phyloP scores from a whole-genome alignment of 176 grass and related monocot species.

The Raddia distichophylla region DNA sequence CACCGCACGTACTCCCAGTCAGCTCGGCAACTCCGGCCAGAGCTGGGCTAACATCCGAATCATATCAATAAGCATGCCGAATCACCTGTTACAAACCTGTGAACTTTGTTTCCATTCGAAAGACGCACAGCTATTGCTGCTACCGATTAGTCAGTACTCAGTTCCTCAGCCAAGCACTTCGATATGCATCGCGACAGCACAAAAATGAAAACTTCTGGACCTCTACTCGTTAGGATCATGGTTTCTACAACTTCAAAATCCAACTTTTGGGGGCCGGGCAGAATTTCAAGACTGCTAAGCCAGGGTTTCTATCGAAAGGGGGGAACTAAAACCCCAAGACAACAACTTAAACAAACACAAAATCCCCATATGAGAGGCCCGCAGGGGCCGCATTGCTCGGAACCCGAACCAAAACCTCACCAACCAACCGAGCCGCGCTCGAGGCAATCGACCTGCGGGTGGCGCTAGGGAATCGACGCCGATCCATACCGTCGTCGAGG shows the following conservation, averaged over 20 bases:
- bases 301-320: neutral
- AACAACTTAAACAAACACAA: neutral
- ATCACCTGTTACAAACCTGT: neutral
- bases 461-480: neutral
- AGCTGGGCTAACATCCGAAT: too few relatives aligned
- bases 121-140: neutral
- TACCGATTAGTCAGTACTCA: neutral
- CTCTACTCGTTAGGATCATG: neutral
- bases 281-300: neutral
- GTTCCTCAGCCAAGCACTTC: neutral
- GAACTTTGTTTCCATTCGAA: neutral
- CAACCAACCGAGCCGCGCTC: neutral
- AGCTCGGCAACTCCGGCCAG: too few relatives aligned
- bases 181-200: neutral
- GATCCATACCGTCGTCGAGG: slow-evolving; percentile 39
- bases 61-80: neutral
- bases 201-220: neutral
- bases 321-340: neutral
- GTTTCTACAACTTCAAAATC: neutral
- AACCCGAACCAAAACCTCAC: slow-evolving; percentile 24
- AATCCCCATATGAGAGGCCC: neutral
- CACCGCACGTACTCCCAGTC: too few relatives aligned
- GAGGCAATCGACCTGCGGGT: neutral
- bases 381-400: neutral
- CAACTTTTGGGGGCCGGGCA: neutral